phyloP scores from a whole-genome alignment of 495 filamentous ascomycete genomes.

The Aspergillus sclerotiicarbonarius region DNA sequence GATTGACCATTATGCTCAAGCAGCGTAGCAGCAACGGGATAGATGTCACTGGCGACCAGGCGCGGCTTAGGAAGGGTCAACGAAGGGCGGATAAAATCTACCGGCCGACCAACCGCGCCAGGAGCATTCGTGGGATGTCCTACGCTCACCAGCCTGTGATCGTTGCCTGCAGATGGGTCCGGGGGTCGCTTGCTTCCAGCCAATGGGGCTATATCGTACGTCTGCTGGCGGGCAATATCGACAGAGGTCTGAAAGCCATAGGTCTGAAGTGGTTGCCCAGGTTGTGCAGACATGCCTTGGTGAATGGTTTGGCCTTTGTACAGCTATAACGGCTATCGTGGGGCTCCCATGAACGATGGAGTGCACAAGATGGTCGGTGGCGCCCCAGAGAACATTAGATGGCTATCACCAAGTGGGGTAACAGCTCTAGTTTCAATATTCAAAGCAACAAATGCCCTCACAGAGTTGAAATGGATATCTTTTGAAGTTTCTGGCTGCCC shows the following conservation, averaged over 20 bases:
- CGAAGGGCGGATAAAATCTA: constrained; percentile 21
- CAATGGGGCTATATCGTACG: constrained; percentile 36
- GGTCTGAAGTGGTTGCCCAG: constrained; percentile 32
- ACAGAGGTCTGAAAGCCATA: constrained; percentile 48
- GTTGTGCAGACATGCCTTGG: constrained; percentile 27
- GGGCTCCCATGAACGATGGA: background rate
- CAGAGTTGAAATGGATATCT: too few relatives aligned
- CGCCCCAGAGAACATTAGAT: too few relatives aligned
- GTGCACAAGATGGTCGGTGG: too few relatives aligned
- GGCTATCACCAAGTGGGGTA: too few relatives aligned
- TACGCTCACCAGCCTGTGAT: constrained; percentile 11
- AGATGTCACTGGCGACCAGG: constrained; percentile 41
- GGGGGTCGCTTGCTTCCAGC: constrained; percentile 44
- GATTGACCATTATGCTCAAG: background rate
- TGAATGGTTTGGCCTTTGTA: background rate
- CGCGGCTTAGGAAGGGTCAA: constrained; percentile 27
- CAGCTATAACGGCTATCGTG: background rate
- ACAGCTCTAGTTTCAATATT: too few relatives aligned
- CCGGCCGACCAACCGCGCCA: background rate
- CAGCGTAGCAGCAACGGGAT: constrained; percentile 22
- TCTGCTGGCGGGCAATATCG: constrained; percentile 42
- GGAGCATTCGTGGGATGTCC: constrained; percentile 5
- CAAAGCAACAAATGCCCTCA: too few relatives aligned
- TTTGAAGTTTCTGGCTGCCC: too few relatives aligned
- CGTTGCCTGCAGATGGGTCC: constrained; percentile 14